Conservation (phyloP, 202 grass and related monocot species). For the Panicum hallii region DNA sequence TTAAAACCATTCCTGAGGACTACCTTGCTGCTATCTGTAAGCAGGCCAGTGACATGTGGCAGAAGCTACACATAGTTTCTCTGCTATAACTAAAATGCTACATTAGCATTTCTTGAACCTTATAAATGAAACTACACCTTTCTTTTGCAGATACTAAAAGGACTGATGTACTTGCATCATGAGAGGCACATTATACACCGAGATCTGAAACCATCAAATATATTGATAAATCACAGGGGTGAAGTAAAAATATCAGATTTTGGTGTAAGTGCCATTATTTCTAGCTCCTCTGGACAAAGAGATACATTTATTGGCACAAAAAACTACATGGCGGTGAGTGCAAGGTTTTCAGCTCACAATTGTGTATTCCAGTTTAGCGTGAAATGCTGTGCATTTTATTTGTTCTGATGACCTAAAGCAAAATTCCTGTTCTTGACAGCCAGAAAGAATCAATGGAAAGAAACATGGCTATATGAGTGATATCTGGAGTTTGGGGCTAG, state of each 20-base stretch:
- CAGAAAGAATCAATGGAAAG: slow-evolving; percentile 82
- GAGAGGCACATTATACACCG: slow-evolving; percentile 84
- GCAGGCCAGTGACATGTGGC: slow-evolving; percentile 73
- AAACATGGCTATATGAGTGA: slow-evolving; percentile 88
- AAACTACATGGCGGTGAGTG: slow-evolving; percentile 96
- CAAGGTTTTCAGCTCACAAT: not conserved
- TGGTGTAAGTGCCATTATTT: slow-evolving; percentile 90
- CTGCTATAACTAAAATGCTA: slow-evolving; percentile 26
- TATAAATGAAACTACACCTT: slow-evolving; percentile 20
- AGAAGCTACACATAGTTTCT: slow-evolving; percentile 21
- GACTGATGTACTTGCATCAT: slow-evolving; percentile 80
- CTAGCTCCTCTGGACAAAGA: slow-evolving; percentile 75
- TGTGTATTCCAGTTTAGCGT: not conserved
- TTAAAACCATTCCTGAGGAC: slow-evolving; percentile 82
- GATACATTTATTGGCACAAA: slow-evolving; percentile 85
- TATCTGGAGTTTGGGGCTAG: slow-evolving; percentile 96
- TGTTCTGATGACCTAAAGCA: slow-evolving; percentile 26
- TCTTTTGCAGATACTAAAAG: slow-evolving; percentile 69
- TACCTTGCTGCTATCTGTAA: slow-evolving; percentile 98
- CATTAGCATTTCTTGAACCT: not conserved
- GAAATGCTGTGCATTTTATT: not conserved
- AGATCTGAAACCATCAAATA: slow-evolving; percentile 97
- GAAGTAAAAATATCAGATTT: slow-evolving; percentile 99
- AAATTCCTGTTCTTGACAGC: slow-evolving; percentile 61
- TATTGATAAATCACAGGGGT: slow-evolving; percentile 93